Percentiles rank a stretch among this genome's conserved stretches.
phyloP scores from a whole-genome alignment of 371 early-diverging fungal species.

The Dinochytrium kinnereticum region DNA sequence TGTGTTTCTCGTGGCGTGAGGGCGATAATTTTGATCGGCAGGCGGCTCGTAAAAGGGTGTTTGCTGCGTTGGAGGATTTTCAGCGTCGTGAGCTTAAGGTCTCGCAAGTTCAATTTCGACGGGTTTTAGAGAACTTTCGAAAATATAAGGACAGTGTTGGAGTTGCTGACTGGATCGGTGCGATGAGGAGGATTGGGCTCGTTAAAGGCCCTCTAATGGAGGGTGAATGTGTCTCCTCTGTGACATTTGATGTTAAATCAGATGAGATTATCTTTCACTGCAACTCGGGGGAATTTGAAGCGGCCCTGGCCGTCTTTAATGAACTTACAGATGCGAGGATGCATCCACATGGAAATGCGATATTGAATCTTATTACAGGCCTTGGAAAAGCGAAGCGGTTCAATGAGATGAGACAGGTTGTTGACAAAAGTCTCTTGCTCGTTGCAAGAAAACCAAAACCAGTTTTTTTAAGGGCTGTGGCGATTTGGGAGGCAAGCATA shows the following conservation, averaged over 20 bases:
- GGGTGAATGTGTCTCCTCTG: constrained; percentile 8
- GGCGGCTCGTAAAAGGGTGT: background rate
- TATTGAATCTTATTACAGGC: background rate
- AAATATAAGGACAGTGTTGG: background rate
- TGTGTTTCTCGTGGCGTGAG: background rate
- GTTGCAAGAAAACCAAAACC: too few species aligned
- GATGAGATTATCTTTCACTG: background rate
- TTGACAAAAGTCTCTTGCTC: too few species aligned
- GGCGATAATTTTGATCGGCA: background rate
- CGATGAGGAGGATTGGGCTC: constrained; percentile 9
- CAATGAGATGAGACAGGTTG: background rate
- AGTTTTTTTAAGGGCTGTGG: too few species aligned
- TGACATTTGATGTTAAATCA: background rate
- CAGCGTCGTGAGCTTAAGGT: constrained; percentile 2
- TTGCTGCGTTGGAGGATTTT: constrained; percentile 14
- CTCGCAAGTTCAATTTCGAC: background rate
- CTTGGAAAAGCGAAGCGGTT: background rate
- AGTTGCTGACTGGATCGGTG: constrained; percentile 13
- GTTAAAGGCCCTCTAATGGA: constrained; percentile 14
- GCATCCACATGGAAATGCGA: background rate
- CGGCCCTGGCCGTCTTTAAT: background rate
- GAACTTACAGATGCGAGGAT: background rate
- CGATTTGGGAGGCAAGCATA: background rate
- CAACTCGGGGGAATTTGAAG: background rate
- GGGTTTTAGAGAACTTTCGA: constrained; percentile 2